phyloP scores from a whole-genome alignment of 305 asterid species.

The Stenogyne calaminthoides region DNA sequence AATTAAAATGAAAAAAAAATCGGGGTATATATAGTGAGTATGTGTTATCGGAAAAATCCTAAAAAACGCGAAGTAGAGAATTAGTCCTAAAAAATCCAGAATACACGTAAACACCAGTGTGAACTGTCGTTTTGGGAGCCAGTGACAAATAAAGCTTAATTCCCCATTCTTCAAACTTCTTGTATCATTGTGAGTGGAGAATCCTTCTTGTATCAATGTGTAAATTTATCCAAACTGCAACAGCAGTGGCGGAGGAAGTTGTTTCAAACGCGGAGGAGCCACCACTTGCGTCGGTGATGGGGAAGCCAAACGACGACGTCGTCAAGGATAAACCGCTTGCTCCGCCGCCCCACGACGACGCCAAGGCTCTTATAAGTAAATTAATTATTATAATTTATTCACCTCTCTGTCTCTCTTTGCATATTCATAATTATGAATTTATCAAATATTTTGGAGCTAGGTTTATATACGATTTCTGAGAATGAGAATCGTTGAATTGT shows the following conservation, averaged over 20 bases:
- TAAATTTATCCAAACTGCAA: conserved; percentile 35
- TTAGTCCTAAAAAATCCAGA: background rate
- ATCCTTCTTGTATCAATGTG: background rate
- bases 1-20: too few relatives aligned
- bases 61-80: conserved; percentile 28
- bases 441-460: too few relatives aligned
- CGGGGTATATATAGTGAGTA: too few relatives aligned
- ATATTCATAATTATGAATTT: too few relatives aligned
- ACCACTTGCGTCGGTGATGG: conserved; percentile 47
- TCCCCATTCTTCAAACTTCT: conserved; percentile 1
- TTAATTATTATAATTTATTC: background rate
- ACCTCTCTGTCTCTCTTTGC: background rate
- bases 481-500: background rate
- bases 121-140: conserved; percentile 22
- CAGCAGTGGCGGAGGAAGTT: conserved; percentile 36
- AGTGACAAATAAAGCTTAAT: conserved; percentile 8
- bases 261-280: conserved; percentile 36
- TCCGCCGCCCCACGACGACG: conserved; percentile 40
- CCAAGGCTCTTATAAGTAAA: conserved; percentile 48
- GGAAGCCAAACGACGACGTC: conserved; percentile 38
- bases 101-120: conserved; percentile 17
- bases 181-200: conserved; percentile 22
- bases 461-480: background rate
- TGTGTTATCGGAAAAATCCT: too few relatives aligned
- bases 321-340: conserved; percentile 34